These are phyloP conservation scores for Mucor circinelloides DNA, from an alignment of 371 early-diverging fungal genomes.

Conservation along the genomic window DNA sequence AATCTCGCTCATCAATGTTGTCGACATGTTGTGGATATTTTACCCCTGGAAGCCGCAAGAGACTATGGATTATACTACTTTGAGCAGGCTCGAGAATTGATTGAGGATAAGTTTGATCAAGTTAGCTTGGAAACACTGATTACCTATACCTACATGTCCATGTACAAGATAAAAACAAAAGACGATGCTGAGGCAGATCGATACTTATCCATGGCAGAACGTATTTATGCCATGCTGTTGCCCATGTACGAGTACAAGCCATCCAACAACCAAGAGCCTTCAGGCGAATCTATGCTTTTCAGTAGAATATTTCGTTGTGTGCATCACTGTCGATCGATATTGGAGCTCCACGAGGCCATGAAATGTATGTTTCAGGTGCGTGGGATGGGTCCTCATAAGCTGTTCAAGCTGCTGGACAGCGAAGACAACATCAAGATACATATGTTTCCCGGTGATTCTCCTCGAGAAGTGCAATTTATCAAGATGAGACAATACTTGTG, in stretches of 20 bases:
- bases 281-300: constrained; percentile 7
- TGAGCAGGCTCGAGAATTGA: constrained; percentile 31
- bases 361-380: background rate
- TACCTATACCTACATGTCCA: constrained; percentile 26
- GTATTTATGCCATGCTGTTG: constrained; percentile 24
- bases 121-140: constrained; percentile 27
- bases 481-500: constrained; percentile 3
- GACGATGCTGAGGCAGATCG: constrained; percentile 11
- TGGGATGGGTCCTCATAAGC: background rate
- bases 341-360: background rate
- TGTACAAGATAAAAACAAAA: constrained; percentile 23
- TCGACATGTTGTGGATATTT: constrained; percentile 16
- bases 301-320: constrained; percentile 8
- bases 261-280: background rate
- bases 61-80: constrained; percentile 34
- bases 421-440: background rate
- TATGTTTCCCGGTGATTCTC: constrained; percentile 18
- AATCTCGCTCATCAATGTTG: constrained; percentile 27
- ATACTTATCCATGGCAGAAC: constrained; percentile 32
- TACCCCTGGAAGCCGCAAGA: constrained; percentile 14
- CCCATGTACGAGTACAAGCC: constrained; percentile 4
- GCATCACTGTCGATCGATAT: background rate
- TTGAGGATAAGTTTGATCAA: constrained; percentile 42
- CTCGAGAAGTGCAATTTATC: constrained; percentile 20
- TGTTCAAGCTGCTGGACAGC: background rate